phyloP scores from a whole-genome alignment of 345 rosid genomes.

The Lepidium africanum region DNA sequence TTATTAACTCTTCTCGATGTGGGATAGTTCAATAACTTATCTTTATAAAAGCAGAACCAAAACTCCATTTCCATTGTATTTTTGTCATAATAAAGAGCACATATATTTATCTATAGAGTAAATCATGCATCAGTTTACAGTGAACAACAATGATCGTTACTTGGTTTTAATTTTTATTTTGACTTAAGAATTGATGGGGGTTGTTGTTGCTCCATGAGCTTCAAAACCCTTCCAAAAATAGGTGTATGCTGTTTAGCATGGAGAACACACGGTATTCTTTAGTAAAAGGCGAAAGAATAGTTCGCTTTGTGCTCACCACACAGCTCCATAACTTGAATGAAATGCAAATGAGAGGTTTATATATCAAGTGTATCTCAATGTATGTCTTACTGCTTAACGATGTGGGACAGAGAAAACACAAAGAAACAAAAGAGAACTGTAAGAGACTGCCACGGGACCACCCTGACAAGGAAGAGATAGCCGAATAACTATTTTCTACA shows the following conservation, averaged over 20 bases:
- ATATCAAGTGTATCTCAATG: too few species aligned
- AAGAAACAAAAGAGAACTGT: too few species aligned
- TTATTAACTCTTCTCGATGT: not conserved
- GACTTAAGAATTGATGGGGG: not conserved
- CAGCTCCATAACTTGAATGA: too few species aligned
- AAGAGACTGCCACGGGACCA: too few species aligned
- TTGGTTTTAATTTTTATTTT: not conserved
- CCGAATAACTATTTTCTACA: too few species aligned
- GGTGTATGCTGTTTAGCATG: not conserved
- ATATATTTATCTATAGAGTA: not conserved
- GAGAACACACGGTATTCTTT: slow-evolving; percentile 44
- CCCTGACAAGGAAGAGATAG: too few species aligned
- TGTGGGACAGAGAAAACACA: too few species aligned
- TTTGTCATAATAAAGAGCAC: not conserved
- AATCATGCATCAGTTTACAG: not conserved
- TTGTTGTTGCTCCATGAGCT: too few species aligned
- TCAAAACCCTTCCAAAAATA: too few species aligned
- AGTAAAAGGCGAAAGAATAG: slow-evolving; percentile 63
- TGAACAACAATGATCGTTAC: not conserved
- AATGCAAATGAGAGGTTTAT: too few species aligned
- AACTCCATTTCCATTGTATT: not conserved
- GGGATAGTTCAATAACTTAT: too few species aligned
- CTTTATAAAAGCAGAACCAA: not conserved
- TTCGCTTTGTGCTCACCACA: slow-evolving; percentile 35
- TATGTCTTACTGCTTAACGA: too few species aligned